Conservation (phyloP, 805 yeast species). For the Myxozyma melibiosi region DNA sequence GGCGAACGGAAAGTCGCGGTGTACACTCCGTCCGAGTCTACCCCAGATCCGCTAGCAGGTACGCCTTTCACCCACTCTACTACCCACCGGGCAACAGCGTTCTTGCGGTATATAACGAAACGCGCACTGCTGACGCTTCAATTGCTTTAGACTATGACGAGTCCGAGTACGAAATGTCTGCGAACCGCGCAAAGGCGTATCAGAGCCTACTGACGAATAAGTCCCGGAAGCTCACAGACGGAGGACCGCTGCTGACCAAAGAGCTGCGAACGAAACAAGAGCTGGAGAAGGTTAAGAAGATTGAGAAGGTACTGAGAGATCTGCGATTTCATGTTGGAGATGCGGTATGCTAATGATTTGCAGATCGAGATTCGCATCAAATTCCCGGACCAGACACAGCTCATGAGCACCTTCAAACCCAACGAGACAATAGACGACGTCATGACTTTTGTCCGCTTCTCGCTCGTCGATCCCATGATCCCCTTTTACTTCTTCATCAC, state of each 20-base stretch:
- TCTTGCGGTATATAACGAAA: not conserved
- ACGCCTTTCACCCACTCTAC: not conserved
- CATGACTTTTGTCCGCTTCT: slow-evolving; percentile 40
- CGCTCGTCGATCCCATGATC: slow-evolving; percentile 38
- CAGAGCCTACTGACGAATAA: slow-evolving; percentile 32
- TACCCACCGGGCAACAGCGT: not conserved
- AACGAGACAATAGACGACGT: slow-evolving; percentile 47
- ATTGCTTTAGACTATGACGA: slow-evolving; percentile 30
- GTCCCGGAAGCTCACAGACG: slow-evolving; percentile 32
- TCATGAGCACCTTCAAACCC: slow-evolving; percentile 55
- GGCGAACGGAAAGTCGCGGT: slow-evolving; percentile 12
- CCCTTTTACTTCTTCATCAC: slow-evolving; percentile 50
- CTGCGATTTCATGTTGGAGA: not conserved
- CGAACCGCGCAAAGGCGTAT: slow-evolving; percentile 32
- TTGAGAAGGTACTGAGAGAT: slow-evolving; percentile 21
- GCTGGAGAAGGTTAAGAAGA: slow-evolving; percentile 36
- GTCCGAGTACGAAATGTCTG: slow-evolving; percentile 32
- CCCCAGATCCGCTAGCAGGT: slow-evolving; percentile 17
- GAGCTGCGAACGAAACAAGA: slow-evolving; percentile 44
- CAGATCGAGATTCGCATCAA: slow-evolving; percentile 52
- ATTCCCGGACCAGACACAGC: slow-evolving; percentile 58
- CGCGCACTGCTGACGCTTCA: not conserved
- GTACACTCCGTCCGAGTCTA: slow-evolving; percentile 6
- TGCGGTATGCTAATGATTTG: slow-evolving; percentile 13
- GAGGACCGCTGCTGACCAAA: slow-evolving; percentile 49